A percentile compares a stretch with the other conserved stretches of the same genome.
Evolutionary conservation across 192 early-diverging fungal species (phyloP).

Genomic region (Rhizophagus clarus): DNA sequence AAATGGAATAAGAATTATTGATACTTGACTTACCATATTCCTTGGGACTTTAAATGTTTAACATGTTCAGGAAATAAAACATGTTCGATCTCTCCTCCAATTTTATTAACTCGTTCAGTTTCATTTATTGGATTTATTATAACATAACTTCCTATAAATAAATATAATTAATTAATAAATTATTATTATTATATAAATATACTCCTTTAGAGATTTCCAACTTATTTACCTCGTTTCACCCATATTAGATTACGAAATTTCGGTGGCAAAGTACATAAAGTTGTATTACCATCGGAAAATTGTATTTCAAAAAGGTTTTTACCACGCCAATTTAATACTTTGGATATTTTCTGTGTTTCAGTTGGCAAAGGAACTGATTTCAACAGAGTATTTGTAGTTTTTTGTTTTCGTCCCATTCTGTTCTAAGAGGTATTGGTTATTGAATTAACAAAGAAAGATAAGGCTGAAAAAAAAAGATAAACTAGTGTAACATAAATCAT

Average conservation of each 20-base stretch:
- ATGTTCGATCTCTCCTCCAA: slow-evolving; percentile 75
- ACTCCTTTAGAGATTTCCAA: background rate
- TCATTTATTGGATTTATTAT: slow-evolving; percentile 63
- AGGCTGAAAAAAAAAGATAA: too few species aligned
- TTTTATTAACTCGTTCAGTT: slow-evolving; percentile 60
- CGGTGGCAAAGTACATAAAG: slow-evolving; percentile 72
- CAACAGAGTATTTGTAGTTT: slow-evolving; percentile 39
- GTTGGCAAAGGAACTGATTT: slow-evolving; percentile 37
- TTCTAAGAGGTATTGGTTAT: too few species aligned
- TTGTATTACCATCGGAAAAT: slow-evolving; percentile 51
- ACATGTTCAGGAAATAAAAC: slow-evolving; percentile 76
- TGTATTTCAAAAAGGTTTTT: slow-evolving; percentile 75
- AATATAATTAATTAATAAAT: background rate
- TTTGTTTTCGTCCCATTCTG: slow-evolving; percentile 42
- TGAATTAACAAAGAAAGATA: too few species aligned
- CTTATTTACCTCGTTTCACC: slow-evolving; percentile 72
- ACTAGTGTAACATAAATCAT: too few species aligned
- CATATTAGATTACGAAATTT: slow-evolving; percentile 80
- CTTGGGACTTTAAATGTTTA: slow-evolving; percentile 62
- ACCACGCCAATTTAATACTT: slow-evolving; percentile 67
- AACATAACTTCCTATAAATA: slow-evolving; percentile 58
- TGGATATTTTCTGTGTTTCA: slow-evolving; percentile 53
- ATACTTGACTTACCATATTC: slow-evolving; percentile 51
- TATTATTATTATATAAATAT: background rate
- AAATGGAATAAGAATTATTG: background rate